Conservation (phyloP, 805 yeast genomes). For the Priceomyces carsonii region DNA sequence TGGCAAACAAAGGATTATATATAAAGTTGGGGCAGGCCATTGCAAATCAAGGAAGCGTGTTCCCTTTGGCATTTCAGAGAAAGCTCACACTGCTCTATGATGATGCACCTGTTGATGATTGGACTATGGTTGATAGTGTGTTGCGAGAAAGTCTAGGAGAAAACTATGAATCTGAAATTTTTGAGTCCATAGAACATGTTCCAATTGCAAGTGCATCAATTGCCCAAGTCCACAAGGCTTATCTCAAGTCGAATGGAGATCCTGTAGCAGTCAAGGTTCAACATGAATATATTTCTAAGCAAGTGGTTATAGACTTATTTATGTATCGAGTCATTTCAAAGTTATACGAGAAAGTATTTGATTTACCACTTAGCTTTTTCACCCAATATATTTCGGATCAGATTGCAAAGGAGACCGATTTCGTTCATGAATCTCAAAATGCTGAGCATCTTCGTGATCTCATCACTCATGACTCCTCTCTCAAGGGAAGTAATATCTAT, state of each 20-base stretch:
- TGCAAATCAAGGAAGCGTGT: constrained; percentile 70
- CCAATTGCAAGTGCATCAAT: constrained; percentile 78
- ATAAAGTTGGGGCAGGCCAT: constrained; percentile 79
- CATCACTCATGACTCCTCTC: constrained; percentile 44
- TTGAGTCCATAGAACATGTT: constrained; percentile 47
- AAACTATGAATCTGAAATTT: constrained; percentile 38
- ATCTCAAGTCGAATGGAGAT: constrained; percentile 42
- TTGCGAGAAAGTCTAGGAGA: constrained; percentile 43
- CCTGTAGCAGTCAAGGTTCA: constrained; percentile 68
- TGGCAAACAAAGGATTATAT: constrained; percentile 50
- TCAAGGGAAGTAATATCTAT: constrained; percentile 42
- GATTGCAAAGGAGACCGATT: constrained; percentile 62
- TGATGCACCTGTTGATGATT: constrained; percentile 61
- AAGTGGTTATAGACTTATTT: constrained; percentile 59
- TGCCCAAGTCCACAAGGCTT: constrained; percentile 68
- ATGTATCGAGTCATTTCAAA: constrained; percentile 55
- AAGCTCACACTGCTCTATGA: constrained; percentile 63
- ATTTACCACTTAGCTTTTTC: constrained; percentile 59
- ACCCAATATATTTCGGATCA: constrained; percentile 59
- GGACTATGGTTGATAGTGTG: constrained; percentile 46
- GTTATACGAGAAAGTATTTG: constrained; percentile 58
- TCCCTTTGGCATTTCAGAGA: constrained; percentile 64
- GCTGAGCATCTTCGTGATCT: constrained; percentile 39
- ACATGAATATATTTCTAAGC: constrained; percentile 61
- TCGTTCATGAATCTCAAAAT: constrained; percentile 56